Conservation (phyloP, 2,329 filamentous ascomycete species). For the Verticillium dahliae region DNA sequence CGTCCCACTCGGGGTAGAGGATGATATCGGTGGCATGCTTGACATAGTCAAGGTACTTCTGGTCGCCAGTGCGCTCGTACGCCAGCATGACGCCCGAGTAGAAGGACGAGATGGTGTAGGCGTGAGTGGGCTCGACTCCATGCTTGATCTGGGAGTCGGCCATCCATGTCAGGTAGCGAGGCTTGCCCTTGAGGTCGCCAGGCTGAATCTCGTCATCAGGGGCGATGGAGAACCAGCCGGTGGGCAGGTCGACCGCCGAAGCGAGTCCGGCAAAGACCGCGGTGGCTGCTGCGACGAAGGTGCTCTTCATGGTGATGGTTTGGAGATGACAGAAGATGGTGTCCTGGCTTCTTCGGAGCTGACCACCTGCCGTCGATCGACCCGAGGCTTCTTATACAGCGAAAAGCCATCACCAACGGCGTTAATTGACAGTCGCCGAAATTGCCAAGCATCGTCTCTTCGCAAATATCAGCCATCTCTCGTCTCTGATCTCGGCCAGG, state of each 20-base stretch:
- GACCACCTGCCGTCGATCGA: not conserved
- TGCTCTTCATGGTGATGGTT: not conserved
- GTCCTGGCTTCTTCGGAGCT: not conserved
- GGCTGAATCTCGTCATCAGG: conserved; percentile 8
- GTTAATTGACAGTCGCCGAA: not conserved
- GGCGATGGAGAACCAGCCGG: conserved; percentile 8
- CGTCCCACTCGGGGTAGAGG: conserved; percentile 15
- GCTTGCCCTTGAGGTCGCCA: conserved; percentile 5
- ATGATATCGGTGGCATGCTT: conserved; percentile 16
- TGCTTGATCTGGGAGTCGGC: conserved; percentile 19
- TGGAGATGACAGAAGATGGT: not conserved
- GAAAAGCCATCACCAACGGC: not conserved
- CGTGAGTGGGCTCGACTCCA: conserved; percentile 16
- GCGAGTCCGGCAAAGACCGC: conserved; percentile 3
- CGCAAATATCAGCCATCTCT: not conserved
- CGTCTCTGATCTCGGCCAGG: not conserved
- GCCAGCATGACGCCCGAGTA: conserved; percentile 16
- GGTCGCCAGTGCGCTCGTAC: conserved; percentile 14
- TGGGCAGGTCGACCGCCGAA: conserved; percentile 6
- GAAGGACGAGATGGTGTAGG: conserved; percentile 19
- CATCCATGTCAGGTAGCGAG: conserved; percentile 18
- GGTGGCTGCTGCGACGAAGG: not conserved
- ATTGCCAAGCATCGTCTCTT: not conserved
- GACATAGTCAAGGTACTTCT: conserved; percentile 17
- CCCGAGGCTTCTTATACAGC: not conserved